Evolutionary conservation across 169 alveolate species (phyloP).

Genomic region (Neospora caninum): DNA sequence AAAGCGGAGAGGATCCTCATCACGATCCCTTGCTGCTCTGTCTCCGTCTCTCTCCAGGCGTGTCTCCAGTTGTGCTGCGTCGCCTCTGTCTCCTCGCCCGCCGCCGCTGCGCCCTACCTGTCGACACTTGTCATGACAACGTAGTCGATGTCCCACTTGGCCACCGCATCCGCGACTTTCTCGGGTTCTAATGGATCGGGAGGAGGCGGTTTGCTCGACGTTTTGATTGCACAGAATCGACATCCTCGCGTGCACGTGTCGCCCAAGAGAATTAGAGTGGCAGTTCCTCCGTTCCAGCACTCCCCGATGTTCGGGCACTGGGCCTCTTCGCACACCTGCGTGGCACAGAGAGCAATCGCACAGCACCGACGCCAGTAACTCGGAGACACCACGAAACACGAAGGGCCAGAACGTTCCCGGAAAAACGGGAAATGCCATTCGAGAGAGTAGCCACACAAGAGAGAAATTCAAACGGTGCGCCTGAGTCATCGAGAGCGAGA

Average conservation of each 20-base stretch:
- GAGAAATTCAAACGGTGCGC: too few species aligned
- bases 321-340: constrained; percentile 80
- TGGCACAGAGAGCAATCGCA: neutral
- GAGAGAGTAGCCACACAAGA: too few species aligned
- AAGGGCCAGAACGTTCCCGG: too few species aligned
- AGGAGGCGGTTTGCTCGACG: constrained; percentile 77
- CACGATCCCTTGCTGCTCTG: too few species aligned
- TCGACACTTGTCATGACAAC: constrained; percentile 80
- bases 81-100: neutral
- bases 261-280: constrained; percentile 80
- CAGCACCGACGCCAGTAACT: too few species aligned
- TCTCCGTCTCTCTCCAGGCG: too few species aligned
- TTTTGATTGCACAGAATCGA: constrained; percentile 78
- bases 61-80: too few species aligned
- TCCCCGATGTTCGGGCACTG: constrained; percentile 82
- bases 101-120: constrained; percentile 24
- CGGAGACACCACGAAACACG: too few species aligned
- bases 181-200: constrained; percentile 78
- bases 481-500: too few species aligned
- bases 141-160: constrained; percentile 79
- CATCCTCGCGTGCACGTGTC: constrained; percentile 84
- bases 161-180: constrained; percentile 77
- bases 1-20: too few species aligned
- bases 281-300: constrained; percentile 84
- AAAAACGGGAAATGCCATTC: too few species aligned